Base-by-base conservation (phyloP, 495 filamentous ascomycete species). In the Tuber microsphaerosporum region DNA sequence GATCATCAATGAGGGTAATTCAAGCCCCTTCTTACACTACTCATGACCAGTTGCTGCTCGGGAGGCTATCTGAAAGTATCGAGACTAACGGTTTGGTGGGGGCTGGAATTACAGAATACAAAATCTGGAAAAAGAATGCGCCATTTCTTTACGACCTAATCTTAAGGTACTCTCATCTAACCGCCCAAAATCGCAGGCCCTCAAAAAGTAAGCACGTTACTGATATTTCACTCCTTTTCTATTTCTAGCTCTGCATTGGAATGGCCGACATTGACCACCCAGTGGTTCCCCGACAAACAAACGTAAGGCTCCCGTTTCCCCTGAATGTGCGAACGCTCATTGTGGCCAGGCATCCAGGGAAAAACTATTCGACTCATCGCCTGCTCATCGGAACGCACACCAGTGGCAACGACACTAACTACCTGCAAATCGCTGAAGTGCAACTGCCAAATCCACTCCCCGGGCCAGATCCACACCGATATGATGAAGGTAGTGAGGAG, bases 121-220 rank as follows among this genome's bases (percentile, higher is more conserved):
- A 99, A 84, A 97, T 93, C 78, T 99, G 96, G 96, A 99, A 99
- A 88, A 99, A 99, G 88, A 98, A 98, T 85, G 91, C 93, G 77
- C 94, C 94, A 4, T 97, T 97, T 84, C 91, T 99, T 79, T 99
- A 99, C 84, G 96, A 97, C 81, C 90, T 97, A 87, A 94, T 98
- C 75, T 85, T 97, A 44, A 94, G 88, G 89, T 90, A 78, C 72
- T 65, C 44, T 46, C 56, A 51, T 80, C 48, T 43, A 43, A n/a
- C 39, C n/a, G 75, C 41, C n/a, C 37, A 41, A 22, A 51, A 70
- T 37, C 16, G 22, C 65, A 6, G 34, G 1, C 12, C 51, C 37
- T 71, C 16, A 72, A 71, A 4, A 17, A 16, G 37, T 37, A 17
- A 70, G 17, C 22, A 72, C 37, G 39, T 45, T 69, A 44, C 42